Evolutionary conservation across 441 rosid species (phyloP), one percentile per base, ranked within the genome.

Genomic region (Rhodomyrtus psidioides): DNA sequence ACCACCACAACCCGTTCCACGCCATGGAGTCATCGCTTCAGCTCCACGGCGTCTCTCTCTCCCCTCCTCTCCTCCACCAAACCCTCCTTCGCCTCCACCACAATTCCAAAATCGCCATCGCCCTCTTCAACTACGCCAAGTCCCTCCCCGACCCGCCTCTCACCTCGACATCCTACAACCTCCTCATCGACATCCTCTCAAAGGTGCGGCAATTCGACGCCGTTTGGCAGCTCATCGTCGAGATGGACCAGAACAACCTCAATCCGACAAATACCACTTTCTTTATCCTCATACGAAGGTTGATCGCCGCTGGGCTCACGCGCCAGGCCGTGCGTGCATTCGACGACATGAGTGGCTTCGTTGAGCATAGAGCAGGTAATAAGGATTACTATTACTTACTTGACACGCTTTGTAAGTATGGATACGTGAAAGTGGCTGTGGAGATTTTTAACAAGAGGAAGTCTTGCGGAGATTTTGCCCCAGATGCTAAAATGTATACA

Each of bases 31-130:
- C 98, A 3, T 91, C 97, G 59, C 93, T 94, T 65, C 99, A 97
- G 84, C 96, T 95, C 87, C 90, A 93, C 62, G 99, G 99, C 83
- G 89, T 96, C 85, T 86, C 93, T 42, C 93, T 97, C 86, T 83
- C 97, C 6, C 81, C 96, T 4, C 58, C 86, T 60, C 94, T 96
- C 87, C 90, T 96, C 87, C 82, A 95, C 91, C 97, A 97, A 87
- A 96, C 95, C 30, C 98, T 97, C 87, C 96, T 97, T 89, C 98
- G 99, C 46, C 95, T 97, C 92, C 94, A 89, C 44, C 95, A 96
- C 90, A 90, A 89, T 82, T 96, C 99, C 90, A 96, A 96, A 74
- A 88, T 96, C 51, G 94, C 99, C 83, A 92, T 97, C 53, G 81
- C 99, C 58, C 91, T 97, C 88, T 97, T 97, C 94, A 93, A 93